These are phyloP conservation scores for Royoungia palumana DNA, from an alignment of 768 basidiomycete genomes.

Conservation along the genomic window DNA sequence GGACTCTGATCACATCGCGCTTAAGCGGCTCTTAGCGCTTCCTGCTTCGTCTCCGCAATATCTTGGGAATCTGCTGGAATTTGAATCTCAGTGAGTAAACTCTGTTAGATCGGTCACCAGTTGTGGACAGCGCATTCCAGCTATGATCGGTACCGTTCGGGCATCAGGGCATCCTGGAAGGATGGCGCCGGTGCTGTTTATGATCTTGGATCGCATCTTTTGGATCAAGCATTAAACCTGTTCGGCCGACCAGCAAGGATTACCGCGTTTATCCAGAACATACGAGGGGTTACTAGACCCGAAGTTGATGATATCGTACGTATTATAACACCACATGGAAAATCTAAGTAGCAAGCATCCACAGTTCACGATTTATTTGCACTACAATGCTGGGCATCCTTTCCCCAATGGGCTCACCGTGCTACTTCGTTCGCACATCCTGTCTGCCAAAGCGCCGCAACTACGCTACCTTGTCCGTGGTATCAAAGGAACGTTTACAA, in stretches of 20 bases:
- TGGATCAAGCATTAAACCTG: conserved; percentile 72
- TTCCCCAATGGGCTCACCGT: conserved; percentile 57
- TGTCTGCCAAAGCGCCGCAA: conserved; percentile 65
- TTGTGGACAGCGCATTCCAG: conserved; percentile 32
- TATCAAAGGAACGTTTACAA: conserved; percentile 65
- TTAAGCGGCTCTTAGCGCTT: conserved; percentile 55
- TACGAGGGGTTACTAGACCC: conserved; percentile 59
- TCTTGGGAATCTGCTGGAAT: conserved; percentile 62
- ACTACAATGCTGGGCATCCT: conserved; percentile 41
- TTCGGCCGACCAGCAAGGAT: conserved; percentile 72
- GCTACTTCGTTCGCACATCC: conserved; percentile 63
- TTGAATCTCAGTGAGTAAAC: conserved; percentile 65
- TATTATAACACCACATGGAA: background rate
- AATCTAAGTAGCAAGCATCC: background rate
- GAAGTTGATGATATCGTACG: conserved; percentile 66
- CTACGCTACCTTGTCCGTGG: conserved; percentile 72
- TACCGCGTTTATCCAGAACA: conserved; percentile 68
- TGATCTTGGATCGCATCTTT: conserved; percentile 77
- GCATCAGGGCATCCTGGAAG: conserved; percentile 75
- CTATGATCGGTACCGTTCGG: conserved; percentile 70
- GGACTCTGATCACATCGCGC: conserved; percentile 74
- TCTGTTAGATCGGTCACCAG: background rate
- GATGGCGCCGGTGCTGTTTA: conserved; percentile 68
- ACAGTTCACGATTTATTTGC: conserved; percentile 53
- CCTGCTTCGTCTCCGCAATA: conserved; percentile 49